Conservation (phyloP, 2,329 filamentous ascomycete species). For the Chaetothyriales sp. region DNA sequence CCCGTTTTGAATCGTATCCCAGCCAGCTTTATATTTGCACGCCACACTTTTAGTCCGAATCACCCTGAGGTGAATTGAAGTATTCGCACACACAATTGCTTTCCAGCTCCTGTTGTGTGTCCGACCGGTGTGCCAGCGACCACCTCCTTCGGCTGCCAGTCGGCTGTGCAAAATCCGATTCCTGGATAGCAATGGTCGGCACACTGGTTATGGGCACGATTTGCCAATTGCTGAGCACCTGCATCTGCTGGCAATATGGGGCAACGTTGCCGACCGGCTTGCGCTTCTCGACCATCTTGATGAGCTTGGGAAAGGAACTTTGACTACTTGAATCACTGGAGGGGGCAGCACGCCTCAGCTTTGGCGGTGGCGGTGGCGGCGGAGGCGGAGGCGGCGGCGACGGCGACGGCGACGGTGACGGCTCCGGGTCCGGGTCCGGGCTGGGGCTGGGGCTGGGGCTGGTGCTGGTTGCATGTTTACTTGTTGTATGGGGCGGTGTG, state of each 20-base stretch:
- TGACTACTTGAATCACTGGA: neutral
- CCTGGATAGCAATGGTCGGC: slow-evolving; percentile 14
- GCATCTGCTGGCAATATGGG: slow-evolving; percentile 52
- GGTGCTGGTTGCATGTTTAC: neutral
- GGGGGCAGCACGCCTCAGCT: slow-evolving; percentile 3
- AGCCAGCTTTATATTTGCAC: neutral
- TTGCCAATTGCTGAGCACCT: slow-evolving; percentile 40
- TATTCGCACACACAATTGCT: slow-evolving; percentile 18
- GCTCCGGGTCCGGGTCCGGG: neutral
- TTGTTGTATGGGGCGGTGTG: neutral
- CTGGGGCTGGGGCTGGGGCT: neutral
- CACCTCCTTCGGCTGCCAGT: slow-evolving; percentile 1
- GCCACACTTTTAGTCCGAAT: slow-evolving; percentile 3
- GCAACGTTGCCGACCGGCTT: slow-evolving; percentile 28
- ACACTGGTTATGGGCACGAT: slow-evolving; percentile 24
- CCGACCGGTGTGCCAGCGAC: neutral
- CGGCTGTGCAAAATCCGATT: slow-evolving; percentile 6
- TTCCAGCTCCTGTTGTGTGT: slow-evolving; percentile 9
- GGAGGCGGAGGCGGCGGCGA: slow-evolving; percentile 8
- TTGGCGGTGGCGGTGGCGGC: neutral
- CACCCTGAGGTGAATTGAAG: slow-evolving; percentile 6
- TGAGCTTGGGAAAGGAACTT: slow-evolving; percentile 37
- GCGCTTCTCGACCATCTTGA: slow-evolving; percentile 55
- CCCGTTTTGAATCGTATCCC: neutral
- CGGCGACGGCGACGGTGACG: neutral